Evolutionary conservation across 1,284 basidiomycete species (phyloP), one percentile per base, ranked within the genome.

Genomic region (Earliella scabrosa): DNA sequence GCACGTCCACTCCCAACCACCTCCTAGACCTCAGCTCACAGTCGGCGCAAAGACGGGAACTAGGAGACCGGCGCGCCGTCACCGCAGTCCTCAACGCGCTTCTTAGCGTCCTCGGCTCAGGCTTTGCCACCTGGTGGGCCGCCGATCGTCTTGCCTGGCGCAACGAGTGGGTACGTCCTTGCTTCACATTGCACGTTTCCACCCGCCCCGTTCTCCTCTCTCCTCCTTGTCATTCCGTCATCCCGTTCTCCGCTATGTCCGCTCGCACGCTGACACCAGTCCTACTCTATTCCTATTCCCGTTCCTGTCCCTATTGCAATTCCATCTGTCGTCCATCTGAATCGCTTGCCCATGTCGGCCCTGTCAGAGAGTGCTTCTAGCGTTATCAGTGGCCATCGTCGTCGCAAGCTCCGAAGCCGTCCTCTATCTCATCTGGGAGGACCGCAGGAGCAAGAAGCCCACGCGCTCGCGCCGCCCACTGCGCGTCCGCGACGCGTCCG

Each of bases 351-450:
- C 24, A 8, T 34, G 23, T 43, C 24, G 57, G n/a, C 41, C 40
- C 26, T 51, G 49, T 38, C 59, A 92, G 89, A 82, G 82, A 70
- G 81, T 83, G 3, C 74, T 91, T 16, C 75, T 87, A 52, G 79
- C 86, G 4, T 70, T 91, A 29, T 73, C 79, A 46, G 81, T 80
- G 13, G 85, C 87, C 2, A 74, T 82, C 8, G 66, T 85, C 14
- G 85, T 92, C 24, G 89, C 88, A 3, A 68, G 82, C 4, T 77
- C 90, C 14, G 90, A 92, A 68, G 81, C 78, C 24, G 73, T 82
- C 1, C 75, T 92, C 7, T 92, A 85, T 70, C 74, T 89, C 55
- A 87, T 92, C 29, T 92, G 87, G 87, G 77, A 84, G 55, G 80
- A 82, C 27, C 75, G 80, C 44, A 74, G 76, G 24, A 45, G 32